These are phyloP conservation scores for Licmophora abbreviata DNA, from an alignment of 108 stramenopile species.

Conservation along the genomic window DNA sequence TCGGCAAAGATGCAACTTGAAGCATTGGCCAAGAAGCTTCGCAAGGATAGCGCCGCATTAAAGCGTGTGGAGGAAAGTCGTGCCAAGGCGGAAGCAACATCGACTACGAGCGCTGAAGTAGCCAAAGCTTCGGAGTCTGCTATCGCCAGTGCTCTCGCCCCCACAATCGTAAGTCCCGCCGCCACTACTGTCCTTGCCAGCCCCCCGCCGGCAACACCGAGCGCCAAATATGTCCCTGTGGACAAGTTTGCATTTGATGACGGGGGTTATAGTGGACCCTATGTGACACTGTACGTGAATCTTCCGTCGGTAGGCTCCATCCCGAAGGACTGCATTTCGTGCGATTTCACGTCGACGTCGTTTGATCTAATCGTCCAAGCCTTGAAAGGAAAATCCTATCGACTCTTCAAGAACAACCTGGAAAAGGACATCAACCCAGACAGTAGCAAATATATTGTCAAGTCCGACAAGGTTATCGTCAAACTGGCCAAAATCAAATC, in stretches of 20 bases:
- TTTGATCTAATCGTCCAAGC: conserved; percentile 79
- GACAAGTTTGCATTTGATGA: conserved; percentile 72
- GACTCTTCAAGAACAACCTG: conserved; percentile 84
- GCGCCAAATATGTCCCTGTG: conserved; percentile 38
- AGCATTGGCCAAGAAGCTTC: conserved; percentile 52
- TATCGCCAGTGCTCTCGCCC: neutral
- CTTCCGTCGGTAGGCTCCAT: conserved; percentile 46
- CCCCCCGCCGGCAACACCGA: conserved; percentile 5
- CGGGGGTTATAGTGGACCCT: conserved; percentile 63
- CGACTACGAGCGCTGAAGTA: conserved; percentile 10
- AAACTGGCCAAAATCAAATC: conserved; percentile 83
- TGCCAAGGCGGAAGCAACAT: conserved; percentile 8
- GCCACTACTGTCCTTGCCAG: conserved; percentile 2
- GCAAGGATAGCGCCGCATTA: conserved; percentile 58
- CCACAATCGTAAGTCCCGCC: conserved; percentile 1
- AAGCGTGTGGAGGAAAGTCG: conserved; percentile 36
- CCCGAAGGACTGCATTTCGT: conserved; percentile 48
- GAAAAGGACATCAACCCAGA: conserved; percentile 87
- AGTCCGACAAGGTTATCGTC: conserved; percentile 84
- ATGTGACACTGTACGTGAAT: conserved; percentile 66
- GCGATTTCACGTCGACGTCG: conserved; percentile 44
- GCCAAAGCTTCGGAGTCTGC: conserved; percentile 2
- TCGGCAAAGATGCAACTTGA: conserved; percentile 62
- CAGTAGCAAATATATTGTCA: conserved; percentile 76
- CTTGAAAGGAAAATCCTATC: conserved; percentile 79